phyloP scores from a whole-genome alignment of 2,329 filamentous ascomycete genomes.

The Chaetomium sp. region DNA sequence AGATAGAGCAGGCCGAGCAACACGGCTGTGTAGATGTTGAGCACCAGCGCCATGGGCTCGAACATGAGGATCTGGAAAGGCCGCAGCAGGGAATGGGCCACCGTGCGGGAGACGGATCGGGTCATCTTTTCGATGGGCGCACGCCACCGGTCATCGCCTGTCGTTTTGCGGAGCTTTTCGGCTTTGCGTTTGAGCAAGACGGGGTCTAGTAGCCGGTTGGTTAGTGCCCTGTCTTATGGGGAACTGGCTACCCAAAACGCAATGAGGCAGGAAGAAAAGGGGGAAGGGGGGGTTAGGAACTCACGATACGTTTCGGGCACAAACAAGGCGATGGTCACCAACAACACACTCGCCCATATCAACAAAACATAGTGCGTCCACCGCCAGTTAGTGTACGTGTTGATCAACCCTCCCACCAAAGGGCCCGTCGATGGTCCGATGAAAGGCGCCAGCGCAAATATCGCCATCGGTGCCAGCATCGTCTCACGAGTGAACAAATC shows the following conservation, averaged over 20 bases:
- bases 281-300: slow-evolving; percentile 21
- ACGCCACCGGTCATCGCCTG: slow-evolving; percentile 68
- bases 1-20: slow-evolving; percentile 84
- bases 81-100: slow-evolving; percentile 54
- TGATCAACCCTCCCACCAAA: slow-evolving; percentile 72
- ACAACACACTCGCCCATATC: slow-evolving; percentile 68
- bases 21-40: slow-evolving; percentile 77
- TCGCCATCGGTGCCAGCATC: slow-evolving; percentile 74
- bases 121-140: slow-evolving; percentile 70
- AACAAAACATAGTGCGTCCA: slow-evolving; percentile 82
- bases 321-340: slow-evolving; percentile 58
- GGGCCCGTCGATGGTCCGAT: slow-evolving; percentile 55
- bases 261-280: neutral
- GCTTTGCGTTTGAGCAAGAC: slow-evolving; percentile 70
- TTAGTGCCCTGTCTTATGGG: too few species aligned
- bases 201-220: slow-evolving; percentile 39
- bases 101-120: slow-evolving; percentile 57
- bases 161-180: slow-evolving; percentile 60
- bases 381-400: slow-evolving; percentile 65
- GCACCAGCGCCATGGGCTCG: slow-evolving; percentile 78
- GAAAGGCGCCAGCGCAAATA: slow-evolving; percentile 64
- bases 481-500: slow-evolving; percentile 66
- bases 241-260: neutral
- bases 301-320: slow-evolving; percentile 82
- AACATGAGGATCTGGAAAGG: slow-evolving; percentile 73